A percentile compares a stretch with the other conserved stretches of the same genome.
Conservation (phyloP, 2,329 filamentous ascomycete genomes). For the Aspergillus versicolor region DNA sequence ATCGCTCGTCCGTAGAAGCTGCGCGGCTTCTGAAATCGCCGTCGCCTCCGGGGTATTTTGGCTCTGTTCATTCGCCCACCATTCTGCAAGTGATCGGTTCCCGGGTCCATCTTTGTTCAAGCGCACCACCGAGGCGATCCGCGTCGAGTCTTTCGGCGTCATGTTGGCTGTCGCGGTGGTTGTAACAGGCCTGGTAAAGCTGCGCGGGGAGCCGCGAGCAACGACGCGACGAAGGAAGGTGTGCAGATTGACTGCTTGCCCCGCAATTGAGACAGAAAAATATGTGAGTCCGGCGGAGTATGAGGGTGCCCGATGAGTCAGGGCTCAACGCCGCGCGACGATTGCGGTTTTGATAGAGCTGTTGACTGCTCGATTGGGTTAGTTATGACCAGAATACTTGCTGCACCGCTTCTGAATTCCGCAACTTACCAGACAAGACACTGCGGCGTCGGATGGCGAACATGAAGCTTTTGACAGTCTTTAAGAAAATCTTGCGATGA, state of each 20-base stretch:
- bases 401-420: neutral
- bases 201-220: conserved; percentile 32
- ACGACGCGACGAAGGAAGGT: conserved; percentile 22
- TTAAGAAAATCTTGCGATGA: conserved; percentile 20
- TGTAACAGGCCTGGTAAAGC: conserved; percentile 24
- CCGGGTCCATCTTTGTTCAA: conserved; percentile 36
- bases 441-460: neutral
- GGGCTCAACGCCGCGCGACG: neutral
- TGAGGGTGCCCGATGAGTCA: conserved; percentile 8
- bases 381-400: neutral
- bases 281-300: neutral
- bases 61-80: conserved; percentile 40
- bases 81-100: conserved; percentile 34
- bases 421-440: conserved; percentile 5
- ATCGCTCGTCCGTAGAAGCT: conserved; percentile 63
- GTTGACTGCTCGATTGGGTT: neutral
- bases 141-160: conserved; percentile 26
- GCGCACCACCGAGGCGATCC: conserved; percentile 39
- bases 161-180: conserved; percentile 23
- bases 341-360: neutral
- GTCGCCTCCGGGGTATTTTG: conserved; percentile 46
- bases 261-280: neutral
- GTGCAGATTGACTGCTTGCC: conserved; percentile 27
- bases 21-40: conserved; percentile 64
- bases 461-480: conserved; percentile 2